A percentile compares a stretch with the other conserved stretches of the same genome.
These are phyloP conservation scores for Ophiostoma triangulosporum DNA, from an alignment of 2,329 filamentous ascomycete genomes.

Conservation along the genomic window DNA sequence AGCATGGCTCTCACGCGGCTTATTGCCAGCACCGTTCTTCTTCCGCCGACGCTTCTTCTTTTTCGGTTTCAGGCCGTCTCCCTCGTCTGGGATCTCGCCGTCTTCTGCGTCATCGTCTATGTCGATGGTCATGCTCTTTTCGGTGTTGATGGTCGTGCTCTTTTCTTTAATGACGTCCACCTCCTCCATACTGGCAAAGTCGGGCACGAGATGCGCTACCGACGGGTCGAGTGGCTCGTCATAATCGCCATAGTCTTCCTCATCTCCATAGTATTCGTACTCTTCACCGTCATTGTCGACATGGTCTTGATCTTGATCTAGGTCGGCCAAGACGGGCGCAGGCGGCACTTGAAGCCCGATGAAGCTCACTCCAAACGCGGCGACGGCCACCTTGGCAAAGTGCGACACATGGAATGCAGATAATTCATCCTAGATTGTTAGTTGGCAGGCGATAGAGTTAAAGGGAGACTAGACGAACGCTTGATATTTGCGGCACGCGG, in stretches of 20 bases:
- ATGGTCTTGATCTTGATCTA: not conserved
- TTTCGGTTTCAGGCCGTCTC: slow-evolving; percentile 16
- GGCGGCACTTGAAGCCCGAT: slow-evolving; percentile 2
- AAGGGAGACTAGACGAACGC: slow-evolving; percentile 18
- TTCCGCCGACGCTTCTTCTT: slow-evolving; percentile 9
- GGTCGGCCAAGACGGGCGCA: not conserved
- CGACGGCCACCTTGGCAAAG: slow-evolving; percentile 36
- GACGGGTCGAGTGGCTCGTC: slow-evolving; percentile 1
- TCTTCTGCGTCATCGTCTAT: not conserved
- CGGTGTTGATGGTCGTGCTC: slow-evolving; percentile 13
- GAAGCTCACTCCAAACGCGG: slow-evolving; percentile 34
- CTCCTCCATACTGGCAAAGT: not conserved
- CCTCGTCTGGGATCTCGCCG: slow-evolving; percentile 9
- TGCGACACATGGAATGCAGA: slow-evolving; percentile 44
- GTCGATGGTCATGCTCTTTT: not conserved
- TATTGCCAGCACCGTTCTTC: slow-evolving; percentile 22
- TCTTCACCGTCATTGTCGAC: slow-evolving; percentile 20
- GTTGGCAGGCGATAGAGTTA: not conserved
- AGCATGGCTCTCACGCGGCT: slow-evolving; percentile 11
- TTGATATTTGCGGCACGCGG: slow-evolving; percentile 23
- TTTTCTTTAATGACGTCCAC: not conserved
- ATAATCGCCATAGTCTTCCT: slow-evolving; percentile 59
- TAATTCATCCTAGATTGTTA: slow-evolving; percentile 39
- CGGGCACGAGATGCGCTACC: not conserved
- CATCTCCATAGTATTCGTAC: slow-evolving; percentile 55